A percentile compares a stretch with the other conserved stretches of the same genome.
Conservation (phyloP, 2,329 filamentous ascomycete species). For the Neurospora sp. region DNA sequence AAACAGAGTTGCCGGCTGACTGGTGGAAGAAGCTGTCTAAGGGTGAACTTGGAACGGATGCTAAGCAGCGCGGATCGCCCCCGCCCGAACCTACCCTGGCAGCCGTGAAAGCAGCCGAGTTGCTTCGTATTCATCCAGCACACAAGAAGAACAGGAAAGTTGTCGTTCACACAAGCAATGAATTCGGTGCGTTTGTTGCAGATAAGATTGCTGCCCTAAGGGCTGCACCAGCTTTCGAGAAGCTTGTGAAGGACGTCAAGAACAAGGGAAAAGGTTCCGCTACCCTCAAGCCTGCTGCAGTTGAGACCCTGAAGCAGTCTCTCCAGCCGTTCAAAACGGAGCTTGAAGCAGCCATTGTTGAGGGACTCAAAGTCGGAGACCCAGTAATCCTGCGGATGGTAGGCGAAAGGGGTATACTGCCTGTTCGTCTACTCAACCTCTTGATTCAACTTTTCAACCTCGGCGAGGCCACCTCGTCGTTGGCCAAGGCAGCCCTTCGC, state of each 20-base stretch:
- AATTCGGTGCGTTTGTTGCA: conserved; percentile 8
- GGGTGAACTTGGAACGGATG: not conserved
- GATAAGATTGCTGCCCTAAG: conserved; percentile 4
- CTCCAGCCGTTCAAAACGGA: conserved; percentile 7
- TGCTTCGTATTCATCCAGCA: conserved; percentile 11
- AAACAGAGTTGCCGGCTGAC: conserved; percentile 12
- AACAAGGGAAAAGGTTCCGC: conserved; percentile 2
- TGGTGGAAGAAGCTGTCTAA: conserved; percentile 14
- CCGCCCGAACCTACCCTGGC: conserved; percentile 12
- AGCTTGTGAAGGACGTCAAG: conserved; percentile 1
- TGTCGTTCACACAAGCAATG: not conserved
- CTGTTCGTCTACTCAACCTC: conserved; percentile 10
- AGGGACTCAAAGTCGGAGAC: conserved; percentile 6
- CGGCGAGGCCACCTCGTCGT: conserved; percentile 11
- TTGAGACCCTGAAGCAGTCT: not conserved
- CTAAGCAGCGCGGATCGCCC: conserved; percentile 4
- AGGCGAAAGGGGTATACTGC: conserved; percentile 4
- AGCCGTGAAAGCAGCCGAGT: conserved; percentile 9
- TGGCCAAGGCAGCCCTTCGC: conserved; percentile 16
- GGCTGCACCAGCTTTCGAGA: conserved; percentile 2
- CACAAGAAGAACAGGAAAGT: conserved; percentile 9
- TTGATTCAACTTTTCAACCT: conserved; percentile 14
- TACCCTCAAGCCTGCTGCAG: not conserved
- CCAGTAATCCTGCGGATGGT: conserved; percentile 8
- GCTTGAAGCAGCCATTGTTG: conserved; percentile 11